phyloP scores from a whole-genome alignment of 1,284 basidiomycete genomes.

The Boletus semigastroideus region DNA sequence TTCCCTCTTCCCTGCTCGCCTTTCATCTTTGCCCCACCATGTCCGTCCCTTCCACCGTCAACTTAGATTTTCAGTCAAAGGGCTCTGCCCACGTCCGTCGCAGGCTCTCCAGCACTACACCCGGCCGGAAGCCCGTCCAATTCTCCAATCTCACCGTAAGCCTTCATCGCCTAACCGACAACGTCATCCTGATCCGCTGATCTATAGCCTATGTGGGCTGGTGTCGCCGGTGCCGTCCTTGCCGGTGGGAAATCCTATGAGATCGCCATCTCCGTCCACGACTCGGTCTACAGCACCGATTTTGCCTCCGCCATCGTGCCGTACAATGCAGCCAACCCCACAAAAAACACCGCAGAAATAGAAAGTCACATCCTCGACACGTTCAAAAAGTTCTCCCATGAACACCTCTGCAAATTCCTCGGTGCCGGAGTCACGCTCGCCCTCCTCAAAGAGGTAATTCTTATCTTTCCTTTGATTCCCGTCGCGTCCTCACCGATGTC shows the following conservation, averaged over 20 bases:
- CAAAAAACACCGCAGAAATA: constrained; percentile 55
- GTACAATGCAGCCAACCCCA: constrained; percentile 47
- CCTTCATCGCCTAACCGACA: constrained; percentile 22
- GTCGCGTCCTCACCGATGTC: constrained; percentile 9
- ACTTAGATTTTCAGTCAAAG: constrained; percentile 58
- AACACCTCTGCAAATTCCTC: constrained; percentile 81
- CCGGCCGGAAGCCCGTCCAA: constrained; percentile 48
- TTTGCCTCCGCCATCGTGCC: constrained; percentile 57
- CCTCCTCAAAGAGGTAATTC: constrained; percentile 45
- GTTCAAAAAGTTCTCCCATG: constrained; percentile 65
- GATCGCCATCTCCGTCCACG: constrained; percentile 74
- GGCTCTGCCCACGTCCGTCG: constrained; percentile 59
- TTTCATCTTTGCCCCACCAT: constrained; percentile 35
- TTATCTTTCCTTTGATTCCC: constrained; percentile 24
- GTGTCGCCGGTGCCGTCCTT: constrained; percentile 61
- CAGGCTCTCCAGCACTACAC: constrained; percentile 58
- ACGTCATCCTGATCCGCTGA: constrained; percentile 16
- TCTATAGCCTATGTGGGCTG: constrained; percentile 79
- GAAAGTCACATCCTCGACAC: constrained; percentile 59
- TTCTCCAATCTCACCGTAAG: constrained; percentile 67
- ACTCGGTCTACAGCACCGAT: constrained; percentile 79
- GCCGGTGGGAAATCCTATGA: constrained; percentile 62
- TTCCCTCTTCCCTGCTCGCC: not conserved
- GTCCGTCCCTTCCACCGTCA: constrained; percentile 35
- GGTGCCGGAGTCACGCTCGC: constrained; percentile 57